phyloP scores from a whole-genome alignment of 345 rosid species.

The Hypericum androsaemum region DNA sequence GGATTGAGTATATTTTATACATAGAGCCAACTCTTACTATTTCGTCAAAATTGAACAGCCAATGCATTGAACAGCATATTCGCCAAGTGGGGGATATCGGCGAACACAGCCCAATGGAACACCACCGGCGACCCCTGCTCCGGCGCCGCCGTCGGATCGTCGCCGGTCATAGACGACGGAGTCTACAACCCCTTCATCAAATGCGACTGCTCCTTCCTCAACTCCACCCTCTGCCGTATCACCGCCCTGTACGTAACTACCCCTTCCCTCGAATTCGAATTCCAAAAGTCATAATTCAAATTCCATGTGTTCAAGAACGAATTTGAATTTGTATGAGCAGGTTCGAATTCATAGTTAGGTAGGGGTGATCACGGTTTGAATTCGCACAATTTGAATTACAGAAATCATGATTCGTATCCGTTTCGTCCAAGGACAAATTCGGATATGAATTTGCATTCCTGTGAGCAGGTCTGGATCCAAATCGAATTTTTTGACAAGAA shows the following conservation, averaged over 20 bases:
- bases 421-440: too few relatives aligned
- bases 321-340: too few relatives aligned
- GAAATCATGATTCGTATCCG: too few relatives aligned
- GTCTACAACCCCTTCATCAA: slow-evolving; percentile 5
- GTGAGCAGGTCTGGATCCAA: too few relatives aligned
- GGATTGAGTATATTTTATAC: too few relatives aligned
- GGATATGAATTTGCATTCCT: too few relatives aligned
- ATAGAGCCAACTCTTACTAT: too few relatives aligned
- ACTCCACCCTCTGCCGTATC: slow-evolving; percentile 1
- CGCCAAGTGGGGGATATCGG: slow-evolving; percentile 1
- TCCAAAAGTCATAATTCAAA: too few relatives aligned
- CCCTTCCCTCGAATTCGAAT: too few relatives aligned
- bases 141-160: not conserved
- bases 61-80: slow-evolving; percentile 2
- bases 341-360: not conserved
- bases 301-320: too few relatives aligned
- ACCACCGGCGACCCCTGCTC: slow-evolving; percentile 1
- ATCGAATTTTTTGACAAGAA: too few relatives aligned
- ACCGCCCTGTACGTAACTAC: slow-evolving; percentile 11
- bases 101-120: not conserved
- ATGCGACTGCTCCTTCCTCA: slow-evolving; percentile 2
- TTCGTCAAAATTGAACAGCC: not conserved
- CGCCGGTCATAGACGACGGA: not conserved
- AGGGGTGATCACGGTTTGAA: not conserved
- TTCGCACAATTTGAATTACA: too few relatives aligned